These are phyloP conservation scores for Pythium monospermum DNA, from an alignment of 352 stramenopile species.

Conservation along the genomic window DNA sequence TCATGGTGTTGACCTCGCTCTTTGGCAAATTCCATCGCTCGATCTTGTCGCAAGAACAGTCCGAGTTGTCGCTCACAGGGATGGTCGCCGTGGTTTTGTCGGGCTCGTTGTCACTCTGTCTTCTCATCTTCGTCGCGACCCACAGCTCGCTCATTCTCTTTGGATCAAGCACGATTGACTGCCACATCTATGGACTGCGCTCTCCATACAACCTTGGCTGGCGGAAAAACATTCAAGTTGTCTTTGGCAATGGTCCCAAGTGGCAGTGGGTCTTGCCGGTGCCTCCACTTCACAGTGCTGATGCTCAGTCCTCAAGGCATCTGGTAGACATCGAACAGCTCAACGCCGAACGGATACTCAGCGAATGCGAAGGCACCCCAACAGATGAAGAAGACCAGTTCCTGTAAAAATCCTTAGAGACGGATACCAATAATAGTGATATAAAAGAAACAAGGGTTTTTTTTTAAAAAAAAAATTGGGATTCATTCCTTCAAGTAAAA, in stretches of 20 bases:
- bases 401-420: too few species aligned
- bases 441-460: too few species aligned
- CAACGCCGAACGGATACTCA: conserved; percentile 35
- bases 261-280: conserved; percentile 59
- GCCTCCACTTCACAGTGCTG: conserved; percentile 12
- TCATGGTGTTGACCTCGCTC: conserved; percentile 52
- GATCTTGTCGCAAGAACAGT: conserved; percentile 5
- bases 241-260: conserved; percentile 50
- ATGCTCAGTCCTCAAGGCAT: conserved; percentile 28
- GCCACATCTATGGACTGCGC: conserved; percentile 57
- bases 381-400: conserved; percentile 52
- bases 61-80: conserved; percentile 33
- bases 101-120: conserved; percentile 56
- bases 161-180: conserved; percentile 77
- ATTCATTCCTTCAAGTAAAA: too few species aligned
- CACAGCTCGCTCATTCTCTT: conserved; percentile 65
- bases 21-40: conserved; percentile 44
- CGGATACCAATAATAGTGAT: too few species aligned
- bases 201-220: conserved; percentile 69
- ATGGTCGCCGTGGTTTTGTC: conserved; percentile 75
- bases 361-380: conserved; percentile 30
- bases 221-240: conserved; percentile 39
- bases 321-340: conserved; percentile 46
- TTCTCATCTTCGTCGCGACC: conserved; percentile 67
- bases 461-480: too few species aligned